Percentiles rank a stretch among this genome's conserved stretches.
Evolutionary conservation across 257 asterid genomes (phyloP).

Genomic region (Orobanche coerulescens): DNA sequence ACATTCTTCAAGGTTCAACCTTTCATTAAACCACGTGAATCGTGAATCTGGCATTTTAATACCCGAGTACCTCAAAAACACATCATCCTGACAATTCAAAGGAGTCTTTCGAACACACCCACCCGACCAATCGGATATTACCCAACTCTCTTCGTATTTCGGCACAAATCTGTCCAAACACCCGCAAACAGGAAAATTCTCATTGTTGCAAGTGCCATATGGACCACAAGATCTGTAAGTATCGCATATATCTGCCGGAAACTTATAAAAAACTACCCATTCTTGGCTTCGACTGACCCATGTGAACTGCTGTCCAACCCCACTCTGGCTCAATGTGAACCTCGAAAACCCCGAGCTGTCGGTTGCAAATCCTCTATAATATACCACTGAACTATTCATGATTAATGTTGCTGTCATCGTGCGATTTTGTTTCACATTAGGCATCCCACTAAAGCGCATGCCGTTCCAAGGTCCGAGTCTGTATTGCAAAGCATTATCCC

Average conservation of each 20-base stretch:
- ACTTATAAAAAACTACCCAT: neutral
- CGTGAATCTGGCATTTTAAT: conserved; percentile 1
- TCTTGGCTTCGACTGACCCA: neutral
- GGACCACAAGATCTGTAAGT: neutral
- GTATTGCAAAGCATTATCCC: neutral
- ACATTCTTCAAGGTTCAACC: conserved; percentile 30
- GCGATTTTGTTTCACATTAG: neutral
- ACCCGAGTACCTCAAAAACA: neutral
- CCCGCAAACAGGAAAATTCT: neutral
- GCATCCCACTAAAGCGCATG: conserved; percentile 22
- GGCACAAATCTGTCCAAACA: neutral
- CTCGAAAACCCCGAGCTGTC: neutral
- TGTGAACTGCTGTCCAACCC: neutral
- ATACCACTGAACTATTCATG: neutral
- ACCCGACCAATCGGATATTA: neutral
- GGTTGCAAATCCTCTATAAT: neutral
- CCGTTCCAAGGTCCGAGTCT: conserved; percentile 34
- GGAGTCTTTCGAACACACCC: neutral
- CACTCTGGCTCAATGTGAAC: neutral
- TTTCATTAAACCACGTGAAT: neutral
- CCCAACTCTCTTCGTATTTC: neutral
- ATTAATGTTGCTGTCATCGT: neutral
- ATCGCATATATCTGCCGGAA: neutral
- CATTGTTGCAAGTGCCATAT: neutral
- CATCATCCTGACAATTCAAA: neutral